These are phyloP conservation scores for Letharia columbiana DNA, from an alignment of 495 filamentous ascomycete genomes.

Conservation along the genomic window DNA sequence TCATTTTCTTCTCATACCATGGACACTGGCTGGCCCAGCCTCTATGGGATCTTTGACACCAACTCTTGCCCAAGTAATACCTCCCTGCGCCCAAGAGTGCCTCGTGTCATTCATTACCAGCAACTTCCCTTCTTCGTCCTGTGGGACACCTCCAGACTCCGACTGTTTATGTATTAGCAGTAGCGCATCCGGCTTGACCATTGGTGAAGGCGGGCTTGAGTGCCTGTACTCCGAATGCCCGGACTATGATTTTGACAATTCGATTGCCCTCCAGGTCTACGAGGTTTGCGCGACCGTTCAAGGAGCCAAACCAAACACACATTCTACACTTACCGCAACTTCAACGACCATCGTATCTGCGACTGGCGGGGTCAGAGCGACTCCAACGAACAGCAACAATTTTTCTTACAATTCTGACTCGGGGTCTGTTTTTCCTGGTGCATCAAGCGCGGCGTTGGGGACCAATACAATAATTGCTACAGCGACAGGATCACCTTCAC, in stretches of 20 bases:
- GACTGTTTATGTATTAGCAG: conserved; percentile 54
- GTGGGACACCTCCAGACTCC: conserved; percentile 43
- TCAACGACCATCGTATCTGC: neutral
- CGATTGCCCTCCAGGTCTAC: conserved; percentile 13
- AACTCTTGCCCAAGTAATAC: conserved; percentile 38
- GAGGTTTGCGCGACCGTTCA: conserved; percentile 16
- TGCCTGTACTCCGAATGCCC: conserved; percentile 48
- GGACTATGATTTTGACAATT: conserved; percentile 12
- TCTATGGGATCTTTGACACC: conserved; percentile 24
- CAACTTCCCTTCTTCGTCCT: conserved; percentile 46
- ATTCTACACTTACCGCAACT: conserved; percentile 23
- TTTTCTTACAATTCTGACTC: conserved; percentile 1
- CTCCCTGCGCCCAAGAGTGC: conserved; percentile 56
- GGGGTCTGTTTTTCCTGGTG: conserved; percentile 6
- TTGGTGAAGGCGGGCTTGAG: conserved; percentile 59
- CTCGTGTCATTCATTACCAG: conserved; percentile 51
- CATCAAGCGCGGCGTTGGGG: conserved; percentile 15
- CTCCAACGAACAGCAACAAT: neutral
- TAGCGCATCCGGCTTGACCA: conserved; percentile 53
- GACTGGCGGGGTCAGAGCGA: neutral
- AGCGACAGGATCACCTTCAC: neutral
- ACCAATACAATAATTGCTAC: conserved; percentile 4
- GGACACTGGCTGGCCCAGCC: conserved; percentile 20
- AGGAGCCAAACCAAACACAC: conserved; percentile 20
- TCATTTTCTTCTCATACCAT: conserved; percentile 27